Base-by-base conservation (phyloP, 2,329 filamentous ascomycete genomes). In the Aspergillus chevalieri region DNA sequence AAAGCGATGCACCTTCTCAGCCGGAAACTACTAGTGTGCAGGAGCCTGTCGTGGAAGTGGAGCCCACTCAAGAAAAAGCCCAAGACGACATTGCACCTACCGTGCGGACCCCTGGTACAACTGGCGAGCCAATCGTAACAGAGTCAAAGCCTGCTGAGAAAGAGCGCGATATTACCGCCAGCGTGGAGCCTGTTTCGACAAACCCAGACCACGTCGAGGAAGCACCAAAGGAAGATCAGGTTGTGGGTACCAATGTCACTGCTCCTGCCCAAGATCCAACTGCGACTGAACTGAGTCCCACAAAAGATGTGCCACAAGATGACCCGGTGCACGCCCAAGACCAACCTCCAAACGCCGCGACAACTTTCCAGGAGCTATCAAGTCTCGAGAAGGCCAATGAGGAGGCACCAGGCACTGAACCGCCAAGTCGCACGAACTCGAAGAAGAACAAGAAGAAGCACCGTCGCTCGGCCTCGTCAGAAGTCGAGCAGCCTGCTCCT, bases 361-460 rank as follows among this genome's bases (percentile, higher is more conserved):
- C 42, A 26, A 14, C 15, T 34, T 15, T 15, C 22, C 26, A 21
- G 30, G 17, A 36, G 17, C 10, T 17, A 17, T 17, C 19, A 7
- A 21, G 38, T n/a, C 26, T 15, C n/a, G 39, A 43, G 19, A 26
- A 33, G 19, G 36, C 9, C 36, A 42, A 38, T 14, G 41, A 33
- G 8, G 15, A 26, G 4, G 7, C 14, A 10, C 36, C 14, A 15
- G 38, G 30, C 12, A 26, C 30, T 9, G 21, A 33, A 26, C 10
- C 48, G 26, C 9, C n/a, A 34, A 42, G 26, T 38, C 12, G 17
- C 9, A 33, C 34, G 4, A 62, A 60, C 39, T 47, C 47, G 2
- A 63, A 65, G 47, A 66, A 67, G 50, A 67, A 66, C 48, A 61
- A 63, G 47, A 62, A 60, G 50, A 63, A 59, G 50, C 61, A 57